Conservation (phyloP, 2,329 filamentous ascomycete species). For the Helicocarpus griseus region DNA sequence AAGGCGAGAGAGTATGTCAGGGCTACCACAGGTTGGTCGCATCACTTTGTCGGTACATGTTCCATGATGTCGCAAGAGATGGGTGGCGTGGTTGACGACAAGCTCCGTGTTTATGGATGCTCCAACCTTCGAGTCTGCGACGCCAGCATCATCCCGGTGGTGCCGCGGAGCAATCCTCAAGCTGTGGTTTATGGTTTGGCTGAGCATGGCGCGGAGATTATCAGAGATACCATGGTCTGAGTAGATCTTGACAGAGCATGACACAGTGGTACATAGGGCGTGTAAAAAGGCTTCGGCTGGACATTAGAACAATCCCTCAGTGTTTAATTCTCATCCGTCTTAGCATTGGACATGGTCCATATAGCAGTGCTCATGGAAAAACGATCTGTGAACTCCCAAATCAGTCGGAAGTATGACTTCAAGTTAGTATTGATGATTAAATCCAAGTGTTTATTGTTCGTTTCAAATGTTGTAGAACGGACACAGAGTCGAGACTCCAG, state of each 20-base stretch:
- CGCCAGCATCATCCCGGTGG: slow-evolving; percentile 21
- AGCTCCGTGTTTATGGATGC: slow-evolving; percentile 20
- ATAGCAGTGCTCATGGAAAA: neutral
- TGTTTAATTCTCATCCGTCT: slow-evolving; percentile 1
- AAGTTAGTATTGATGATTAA: no score
- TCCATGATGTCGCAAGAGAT: slow-evolving; percentile 16
- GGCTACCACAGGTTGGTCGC: slow-evolving; percentile 11
- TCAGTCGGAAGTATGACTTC: no score
- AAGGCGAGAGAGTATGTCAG: slow-evolving; percentile 11
- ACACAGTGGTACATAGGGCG: neutral
- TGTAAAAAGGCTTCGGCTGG: neutral
- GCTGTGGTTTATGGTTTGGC: slow-evolving; percentile 2
- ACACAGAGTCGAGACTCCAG: no score
- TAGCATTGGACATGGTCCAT: no score
- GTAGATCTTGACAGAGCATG: neutral
- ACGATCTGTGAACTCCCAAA: no score
- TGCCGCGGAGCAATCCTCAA: slow-evolving; percentile 22
- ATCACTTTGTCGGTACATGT: slow-evolving; percentile 17
- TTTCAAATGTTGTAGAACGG: no score
- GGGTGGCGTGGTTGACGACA: slow-evolving; percentile 20
- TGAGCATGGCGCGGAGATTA: slow-evolving; percentile 1
- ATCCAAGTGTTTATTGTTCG: no score
- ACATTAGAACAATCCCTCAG: neutral
- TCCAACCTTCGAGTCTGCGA: slow-evolving; percentile 20
- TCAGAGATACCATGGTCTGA: neutral